These are phyloP conservation scores for Simmondsia chinensis DNA, from an alignment of 148 eudicot species.

Conservation along the genomic window DNA sequence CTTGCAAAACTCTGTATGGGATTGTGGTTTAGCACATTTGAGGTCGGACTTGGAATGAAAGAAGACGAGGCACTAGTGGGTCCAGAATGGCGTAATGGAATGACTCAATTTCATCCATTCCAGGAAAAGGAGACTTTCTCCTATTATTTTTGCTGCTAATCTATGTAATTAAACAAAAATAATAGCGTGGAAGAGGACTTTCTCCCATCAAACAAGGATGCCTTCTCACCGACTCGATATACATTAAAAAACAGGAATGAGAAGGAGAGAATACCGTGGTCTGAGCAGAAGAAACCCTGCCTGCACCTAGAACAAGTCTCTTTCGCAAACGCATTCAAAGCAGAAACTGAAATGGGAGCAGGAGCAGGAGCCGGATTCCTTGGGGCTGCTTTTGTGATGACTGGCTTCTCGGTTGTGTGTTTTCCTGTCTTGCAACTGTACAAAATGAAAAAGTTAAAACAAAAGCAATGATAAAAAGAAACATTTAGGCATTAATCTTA, in stretches of 20 bases:
- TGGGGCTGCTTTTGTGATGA: slow-evolving; percentile 36
- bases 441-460: not conserved
- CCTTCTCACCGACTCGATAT: not conserved
- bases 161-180: too few relatives aligned
- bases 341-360: slow-evolving; percentile 14
- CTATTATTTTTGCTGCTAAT: too few relatives aligned
- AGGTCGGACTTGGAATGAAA: too few relatives aligned
- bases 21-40: too few relatives aligned
- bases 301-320: slow-evolving; percentile 82
- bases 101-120: too few relatives aligned
- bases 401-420: slow-evolving; percentile 91
- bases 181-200: too few relatives aligned
- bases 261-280: slow-evolving; percentile 51
- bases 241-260: not conserved
- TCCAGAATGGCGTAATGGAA: too few relatives aligned
- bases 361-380: slow-evolving; percentile 25
- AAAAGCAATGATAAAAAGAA: not conserved
- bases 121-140: too few relatives aligned
- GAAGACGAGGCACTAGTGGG: too few relatives aligned
- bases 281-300: slow-evolving; percentile 94
- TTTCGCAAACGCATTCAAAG: slow-evolving; percentile 28
- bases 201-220: too few relatives aligned
- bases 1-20: too few relatives aligned
- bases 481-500: too few relatives aligned
- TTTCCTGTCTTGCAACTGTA: slow-evolving; percentile 73